Conservation (phyloP, 306 rosid species). For the Malus asiatica region DNA sequence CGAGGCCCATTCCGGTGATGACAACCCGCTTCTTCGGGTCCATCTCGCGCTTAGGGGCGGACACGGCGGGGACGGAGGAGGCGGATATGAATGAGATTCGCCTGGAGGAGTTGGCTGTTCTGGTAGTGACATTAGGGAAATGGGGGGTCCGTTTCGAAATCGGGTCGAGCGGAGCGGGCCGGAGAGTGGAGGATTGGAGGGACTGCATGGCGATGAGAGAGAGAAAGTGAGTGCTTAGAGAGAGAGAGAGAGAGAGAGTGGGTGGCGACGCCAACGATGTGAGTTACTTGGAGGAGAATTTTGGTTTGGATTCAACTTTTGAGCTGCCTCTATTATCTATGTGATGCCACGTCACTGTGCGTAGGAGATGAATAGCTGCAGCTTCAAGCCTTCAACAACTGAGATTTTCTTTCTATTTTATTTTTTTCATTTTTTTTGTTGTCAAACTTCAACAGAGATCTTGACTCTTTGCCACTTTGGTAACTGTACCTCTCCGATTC, state of each 20-base stretch:
- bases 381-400: not conserved
- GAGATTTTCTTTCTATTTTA: not conserved
- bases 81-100: constrained; percentile 46
- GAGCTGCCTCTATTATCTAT: not conserved
- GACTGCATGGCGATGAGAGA: constrained; percentile 47
- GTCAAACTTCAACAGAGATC: no score
- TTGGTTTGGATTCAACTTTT: not conserved
- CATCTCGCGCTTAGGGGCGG: constrained; percentile 74
- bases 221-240: not conserved
- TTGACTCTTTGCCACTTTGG: not conserved
- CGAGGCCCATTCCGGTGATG: constrained; percentile 82
- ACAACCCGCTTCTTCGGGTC: constrained; percentile 96
- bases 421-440: not conserved
- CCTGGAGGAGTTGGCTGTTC: not conserved
- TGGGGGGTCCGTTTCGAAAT: constrained; percentile 22
- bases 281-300: not conserved
- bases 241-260: not conserved
- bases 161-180: constrained; percentile 46
- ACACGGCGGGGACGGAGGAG: constrained; percentile 26
- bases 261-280: constrained; percentile 29
- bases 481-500: not conserved
- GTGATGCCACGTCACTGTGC: not conserved
- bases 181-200: constrained; percentile 43
- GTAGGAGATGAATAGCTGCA: not conserved
- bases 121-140: constrained; percentile 12